Percentiles rank a stretch among this genome's conserved stretches.
Conservation (phyloP, 2,329 filamentous ascomycete genomes). For the Immersiporthe knoxdaviesiana region DNA sequence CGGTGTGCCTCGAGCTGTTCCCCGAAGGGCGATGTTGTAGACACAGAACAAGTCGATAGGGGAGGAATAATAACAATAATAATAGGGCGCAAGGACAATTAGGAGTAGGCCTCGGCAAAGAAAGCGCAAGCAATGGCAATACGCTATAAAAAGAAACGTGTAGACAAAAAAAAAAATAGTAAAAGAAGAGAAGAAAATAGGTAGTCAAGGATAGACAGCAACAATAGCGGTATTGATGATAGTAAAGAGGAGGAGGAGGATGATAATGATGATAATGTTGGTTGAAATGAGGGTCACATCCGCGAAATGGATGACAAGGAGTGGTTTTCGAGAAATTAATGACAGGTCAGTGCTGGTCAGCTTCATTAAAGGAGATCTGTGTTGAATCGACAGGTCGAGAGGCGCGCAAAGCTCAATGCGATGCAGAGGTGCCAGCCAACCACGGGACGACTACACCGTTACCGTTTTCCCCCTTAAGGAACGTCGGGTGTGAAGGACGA, state of each 20-base stretch:
- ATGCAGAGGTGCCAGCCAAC: constrained; percentile 20
- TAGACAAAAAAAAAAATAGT: constrained; percentile 14
- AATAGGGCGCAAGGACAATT: constrained; percentile 20
- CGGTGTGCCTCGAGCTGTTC: constrained; percentile 10
- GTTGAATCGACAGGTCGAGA: constrained; percentile 29
- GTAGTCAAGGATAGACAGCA: constrained; percentile 27
- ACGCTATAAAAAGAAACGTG: constrained; percentile 10
- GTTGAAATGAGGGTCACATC: constrained; percentile 30
- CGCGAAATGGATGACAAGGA: constrained; percentile 24
- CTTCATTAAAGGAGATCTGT: constrained; percentile 23
- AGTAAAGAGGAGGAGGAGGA: constrained; percentile 26
- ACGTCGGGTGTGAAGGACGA: constrained; percentile 16
- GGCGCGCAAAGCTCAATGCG: constrained; percentile 20
- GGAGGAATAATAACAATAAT: neutral
- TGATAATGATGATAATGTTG: constrained; percentile 30
- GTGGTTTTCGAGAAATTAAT: constrained; percentile 24
- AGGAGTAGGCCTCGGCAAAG: constrained; percentile 5
- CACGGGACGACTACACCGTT: constrained; percentile 15
- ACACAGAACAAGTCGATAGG: constrained; percentile 22
- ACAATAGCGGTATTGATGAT: constrained; percentile 30
- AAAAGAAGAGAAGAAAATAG: constrained; percentile 22
- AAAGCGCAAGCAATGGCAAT: neutral
- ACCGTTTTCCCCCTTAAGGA: constrained; percentile 20
- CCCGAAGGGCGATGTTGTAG: constrained; percentile 3
- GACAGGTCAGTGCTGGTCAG: constrained; percentile 21